Percentiles rank a stretch among this genome's conserved stretches.
These are phyloP conservation scores for Monilinia fructigena DNA, from an alignment of 2,329 filamentous ascomycete species.

Conservation along the genomic window DNA sequence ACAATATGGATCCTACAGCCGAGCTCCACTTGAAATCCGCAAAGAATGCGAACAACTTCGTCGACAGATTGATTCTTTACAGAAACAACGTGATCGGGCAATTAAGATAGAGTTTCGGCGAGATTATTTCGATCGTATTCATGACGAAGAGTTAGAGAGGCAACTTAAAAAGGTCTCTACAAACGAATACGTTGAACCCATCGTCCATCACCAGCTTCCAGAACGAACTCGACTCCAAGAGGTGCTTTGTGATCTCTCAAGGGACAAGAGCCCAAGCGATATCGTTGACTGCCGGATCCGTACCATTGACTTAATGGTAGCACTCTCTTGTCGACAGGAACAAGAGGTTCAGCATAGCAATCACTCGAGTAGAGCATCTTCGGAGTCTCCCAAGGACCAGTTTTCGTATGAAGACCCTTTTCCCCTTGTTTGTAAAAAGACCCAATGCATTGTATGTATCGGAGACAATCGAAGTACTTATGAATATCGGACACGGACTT, in stretches of 20 bases:
- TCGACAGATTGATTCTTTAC: conserved; percentile 1
- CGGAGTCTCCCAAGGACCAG: conserved; percentile 6
- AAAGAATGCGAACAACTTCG: not conserved
- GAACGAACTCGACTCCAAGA: not conserved
- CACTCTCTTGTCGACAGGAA: not conserved
- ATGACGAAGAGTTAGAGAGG: not conserved
- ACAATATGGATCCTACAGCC: not conserved
- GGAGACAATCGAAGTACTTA: not conserved
- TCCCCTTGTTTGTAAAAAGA: not conserved
- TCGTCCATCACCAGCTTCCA: not conserved
- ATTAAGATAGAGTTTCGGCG: conserved; percentile 3
- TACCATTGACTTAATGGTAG: conserved; percentile 3
- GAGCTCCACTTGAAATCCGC: not conserved
- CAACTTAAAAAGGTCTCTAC: not conserved
- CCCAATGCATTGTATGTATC: conserved; percentile 13
- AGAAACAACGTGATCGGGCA: not conserved
- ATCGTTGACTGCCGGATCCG: not conserved
- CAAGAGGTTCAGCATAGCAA: not conserved
- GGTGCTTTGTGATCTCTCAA: not conserved
- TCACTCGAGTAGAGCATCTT: not conserved
- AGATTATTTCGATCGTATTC: conserved; percentile 12
- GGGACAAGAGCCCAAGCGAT: not conserved
- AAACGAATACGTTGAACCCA: not conserved
- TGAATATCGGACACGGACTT: conserved; percentile 11
- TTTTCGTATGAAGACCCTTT: not conserved